phyloP scores from a whole-genome alignment of 2,329 filamentous ascomycete genomes.

The Westerdykella ornata region DNA sequence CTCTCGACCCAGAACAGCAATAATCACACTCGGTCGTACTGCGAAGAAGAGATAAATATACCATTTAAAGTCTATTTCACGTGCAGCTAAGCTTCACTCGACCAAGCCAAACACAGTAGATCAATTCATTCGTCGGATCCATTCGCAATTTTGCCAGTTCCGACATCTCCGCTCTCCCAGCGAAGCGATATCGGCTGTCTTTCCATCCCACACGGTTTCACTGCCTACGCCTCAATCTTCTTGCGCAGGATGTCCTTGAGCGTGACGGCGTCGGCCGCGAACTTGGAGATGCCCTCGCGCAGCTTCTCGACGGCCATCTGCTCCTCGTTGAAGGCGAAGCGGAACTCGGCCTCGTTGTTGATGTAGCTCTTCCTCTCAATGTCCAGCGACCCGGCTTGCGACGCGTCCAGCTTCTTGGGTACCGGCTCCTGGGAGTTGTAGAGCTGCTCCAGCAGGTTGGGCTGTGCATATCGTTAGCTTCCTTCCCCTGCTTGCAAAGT shows the following conservation, averaged over 20 bases:
- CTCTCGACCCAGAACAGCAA: no score
- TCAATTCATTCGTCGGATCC: no score
- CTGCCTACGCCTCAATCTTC: slow-evolving; percentile 59
- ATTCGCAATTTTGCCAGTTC: neutral
- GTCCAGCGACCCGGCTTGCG: slow-evolving; percentile 58
- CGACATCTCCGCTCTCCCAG: neutral
- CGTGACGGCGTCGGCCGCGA: slow-evolving; percentile 88
- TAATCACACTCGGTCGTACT: no score
- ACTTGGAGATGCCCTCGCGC: slow-evolving; percentile 98
- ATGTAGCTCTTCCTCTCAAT: slow-evolving; percentile 89
- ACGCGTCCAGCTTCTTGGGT: slow-evolving; percentile 84
- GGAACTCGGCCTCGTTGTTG: slow-evolving; percentile 81
- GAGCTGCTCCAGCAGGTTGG: slow-evolving; percentile 88
- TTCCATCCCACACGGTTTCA: no score
- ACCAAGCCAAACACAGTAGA: no score
- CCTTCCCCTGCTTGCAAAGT: no score
- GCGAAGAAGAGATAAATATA: no score
- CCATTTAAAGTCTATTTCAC: no score
- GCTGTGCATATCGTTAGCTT: slow-evolving; percentile 44
- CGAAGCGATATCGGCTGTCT: slow-evolving; percentile 16
- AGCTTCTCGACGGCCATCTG: slow-evolving; percentile 99
- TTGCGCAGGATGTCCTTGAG: slow-evolving; percentile 86
- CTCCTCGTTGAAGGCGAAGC: slow-evolving; percentile 99
- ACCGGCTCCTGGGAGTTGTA: slow-evolving; percentile 75
- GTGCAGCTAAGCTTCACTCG: no score